Evolutionary conservation across 1,284 basidiomycete species (phyloP).

Genomic region (Mycena sp.): DNA sequence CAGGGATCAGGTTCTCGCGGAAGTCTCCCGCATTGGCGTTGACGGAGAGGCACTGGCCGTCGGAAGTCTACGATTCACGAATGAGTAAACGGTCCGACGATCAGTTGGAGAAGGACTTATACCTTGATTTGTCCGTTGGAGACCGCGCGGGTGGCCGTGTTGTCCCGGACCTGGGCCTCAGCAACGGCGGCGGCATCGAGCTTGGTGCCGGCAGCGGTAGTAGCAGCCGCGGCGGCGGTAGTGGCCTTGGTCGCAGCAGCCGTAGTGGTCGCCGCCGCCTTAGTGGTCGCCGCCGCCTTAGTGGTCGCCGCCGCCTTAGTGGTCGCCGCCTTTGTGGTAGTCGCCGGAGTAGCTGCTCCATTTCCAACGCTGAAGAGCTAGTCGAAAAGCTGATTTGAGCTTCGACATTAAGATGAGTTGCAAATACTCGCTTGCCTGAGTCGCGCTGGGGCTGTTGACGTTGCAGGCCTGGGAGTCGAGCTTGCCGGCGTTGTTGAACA

Average conservation of each 20-base stretch:
- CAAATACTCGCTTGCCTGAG: slow-evolving; percentile 2
- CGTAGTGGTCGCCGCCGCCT: not conserved
- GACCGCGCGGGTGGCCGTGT: slow-evolving; percentile 25
- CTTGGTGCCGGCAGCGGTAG: not conserved
- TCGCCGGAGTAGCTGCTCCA: too few relatives aligned
- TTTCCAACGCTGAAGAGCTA: too few relatives aligned
- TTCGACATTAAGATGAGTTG: not conserved
- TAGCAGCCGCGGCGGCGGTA: not conserved
- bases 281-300: too few relatives aligned
- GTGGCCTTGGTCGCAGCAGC: not conserved
- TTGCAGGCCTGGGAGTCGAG: slow-evolving; percentile 31
- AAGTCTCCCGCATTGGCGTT: slow-evolving; percentile 19
- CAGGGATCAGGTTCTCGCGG: slow-evolving; percentile 26
- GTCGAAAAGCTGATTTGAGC: not conserved
- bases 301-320: too few relatives aligned
- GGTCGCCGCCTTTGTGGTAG: not conserved
- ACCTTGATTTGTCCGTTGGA: slow-evolving; percentile 22
- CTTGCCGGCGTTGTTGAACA: slow-evolving; percentile 24
- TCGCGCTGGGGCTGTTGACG: slow-evolving; percentile 9
- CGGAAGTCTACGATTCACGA: slow-evolving; percentile 13
- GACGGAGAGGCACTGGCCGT: slow-evolving; percentile 24
- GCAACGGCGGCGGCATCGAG: slow-evolving; percentile 18
- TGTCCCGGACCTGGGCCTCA: slow-evolving; percentile 23
- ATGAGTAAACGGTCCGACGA: too few relatives aligned
- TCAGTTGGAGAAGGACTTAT: too few relatives aligned